Percentiles rank a stretch among this genome's conserved stretches.
Conservation (phyloP, 2,329 filamentous ascomycete species). For the Cryoendolithus antarcticus region DNA sequence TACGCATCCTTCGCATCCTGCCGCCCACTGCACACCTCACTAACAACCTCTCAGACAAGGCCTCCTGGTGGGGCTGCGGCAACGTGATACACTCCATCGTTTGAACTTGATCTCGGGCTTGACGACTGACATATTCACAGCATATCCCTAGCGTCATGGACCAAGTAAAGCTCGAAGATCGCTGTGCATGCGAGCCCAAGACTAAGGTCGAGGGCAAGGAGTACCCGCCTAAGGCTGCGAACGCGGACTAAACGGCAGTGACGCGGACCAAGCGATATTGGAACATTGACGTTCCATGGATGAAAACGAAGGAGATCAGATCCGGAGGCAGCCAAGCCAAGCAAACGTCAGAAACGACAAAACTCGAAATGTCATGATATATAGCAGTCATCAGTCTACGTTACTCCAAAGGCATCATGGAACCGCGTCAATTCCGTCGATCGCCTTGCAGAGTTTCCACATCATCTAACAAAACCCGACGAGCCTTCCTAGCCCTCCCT, state of each 20-base stretch:
- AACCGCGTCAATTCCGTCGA: too few relatives aligned
- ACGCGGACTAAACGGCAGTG: neutral
- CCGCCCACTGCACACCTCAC: slow-evolving; percentile 1
- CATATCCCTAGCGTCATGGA: slow-evolving; percentile 52
- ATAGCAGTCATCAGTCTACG: too few relatives aligned
- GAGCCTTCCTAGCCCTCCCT: neutral
- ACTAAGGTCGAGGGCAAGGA: slow-evolving; percentile 47
- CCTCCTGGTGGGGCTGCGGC: slow-evolving; percentile 24
- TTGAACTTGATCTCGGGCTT: neutral
- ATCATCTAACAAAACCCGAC: neutral
- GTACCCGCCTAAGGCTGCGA: slow-evolving; percentile 52
- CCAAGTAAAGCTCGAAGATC: slow-evolving; percentile 42
- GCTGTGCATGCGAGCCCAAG: slow-evolving; percentile 55
- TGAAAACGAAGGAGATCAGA: too few relatives aligned
- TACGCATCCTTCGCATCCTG: slow-evolving; percentile 28
- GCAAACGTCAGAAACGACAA: too few relatives aligned
- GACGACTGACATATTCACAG: slow-evolving; percentile 39
- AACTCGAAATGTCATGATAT: too few relatives aligned
- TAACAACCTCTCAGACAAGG: slow-evolving; percentile 13
- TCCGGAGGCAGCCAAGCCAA: too few relatives aligned
- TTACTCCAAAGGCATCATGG: too few relatives aligned
- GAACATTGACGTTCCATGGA: too few relatives aligned
- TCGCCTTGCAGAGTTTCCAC: too few relatives aligned
- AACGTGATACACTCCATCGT: slow-evolving; percentile 13
- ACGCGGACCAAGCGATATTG: too few relatives aligned